Percentiles rank a stretch among this genome's conserved stretches.
These are phyloP conservation scores for Trichophyton mentagrophytes DNA, from an alignment of 2,329 filamentous ascomycete genomes.

Conservation along the genomic window DNA sequence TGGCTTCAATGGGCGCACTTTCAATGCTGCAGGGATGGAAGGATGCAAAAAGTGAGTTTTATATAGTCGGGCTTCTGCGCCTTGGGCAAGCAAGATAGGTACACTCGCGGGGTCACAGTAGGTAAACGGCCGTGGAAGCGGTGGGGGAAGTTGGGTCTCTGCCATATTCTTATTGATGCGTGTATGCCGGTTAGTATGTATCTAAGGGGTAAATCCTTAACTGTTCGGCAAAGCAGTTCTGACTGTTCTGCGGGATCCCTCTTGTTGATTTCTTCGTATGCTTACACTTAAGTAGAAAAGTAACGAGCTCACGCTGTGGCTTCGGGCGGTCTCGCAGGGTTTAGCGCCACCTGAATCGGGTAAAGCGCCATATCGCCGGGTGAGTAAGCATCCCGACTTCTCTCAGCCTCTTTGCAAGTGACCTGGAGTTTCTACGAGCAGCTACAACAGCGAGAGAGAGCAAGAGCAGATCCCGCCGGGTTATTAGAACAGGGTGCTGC, in stretches of 20 bases:
- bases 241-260: neutral
- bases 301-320: no score
- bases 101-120: slow-evolving; percentile 41
- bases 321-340: no score
- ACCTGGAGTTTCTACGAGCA: no score
- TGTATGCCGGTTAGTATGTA: neutral
- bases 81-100: slow-evolving; percentile 72
- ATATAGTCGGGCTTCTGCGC: slow-evolving; percentile 91
- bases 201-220: neutral
- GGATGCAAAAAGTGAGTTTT: slow-evolving; percentile 65
- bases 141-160: slow-evolving; percentile 22
- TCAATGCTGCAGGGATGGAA: slow-evolving; percentile 60
- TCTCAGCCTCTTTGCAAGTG: no score
- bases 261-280: neutral
- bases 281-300: no score
- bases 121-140: slow-evolving; percentile 52
- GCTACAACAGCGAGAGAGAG: no score
- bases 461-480: no score
- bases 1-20: slow-evolving; percentile 79
- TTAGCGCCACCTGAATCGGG: no score
- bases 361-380: no score
- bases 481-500: no score
- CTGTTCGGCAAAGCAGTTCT: neutral
- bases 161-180: slow-evolving; percentile 11
- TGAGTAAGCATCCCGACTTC: no score